A percentile compares a stretch with the other conserved stretches of the same genome.
phyloP scores from a whole-genome alignment of 768 basidiomycete genomes.

The Galerina marginata region DNA sequence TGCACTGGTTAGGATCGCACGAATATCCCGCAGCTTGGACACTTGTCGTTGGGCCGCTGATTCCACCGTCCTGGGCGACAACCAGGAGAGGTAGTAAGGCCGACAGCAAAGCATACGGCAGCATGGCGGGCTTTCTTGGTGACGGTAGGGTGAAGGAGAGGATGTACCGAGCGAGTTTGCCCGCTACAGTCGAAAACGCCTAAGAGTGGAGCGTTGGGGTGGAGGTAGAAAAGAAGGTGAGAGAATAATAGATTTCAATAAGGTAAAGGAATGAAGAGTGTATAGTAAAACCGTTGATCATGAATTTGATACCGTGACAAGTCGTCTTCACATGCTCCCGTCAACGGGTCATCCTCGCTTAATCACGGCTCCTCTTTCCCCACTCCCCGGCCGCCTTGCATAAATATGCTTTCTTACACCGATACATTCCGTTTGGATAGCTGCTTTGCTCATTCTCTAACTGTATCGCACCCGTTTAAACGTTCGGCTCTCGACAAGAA shows the following conservation, averaged over 20 bases:
- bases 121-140: slow-evolving; percentile 18
- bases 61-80: slow-evolving; percentile 55
- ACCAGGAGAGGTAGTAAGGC: slow-evolving; percentile 39
- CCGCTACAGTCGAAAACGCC: background rate
- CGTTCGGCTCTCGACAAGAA: too few species aligned
- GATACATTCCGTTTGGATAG: too few species aligned
- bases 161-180: background rate
- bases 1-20: slow-evolving; percentile 68
- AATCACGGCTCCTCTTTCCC: too few species aligned
- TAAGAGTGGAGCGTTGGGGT: slow-evolving; percentile 1
- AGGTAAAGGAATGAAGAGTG: background rate
- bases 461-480: too few species aligned
- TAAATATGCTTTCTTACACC: too few species aligned
- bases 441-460: too few species aligned
- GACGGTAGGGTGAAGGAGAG: background rate
- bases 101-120: slow-evolving; percentile 29
- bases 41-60: slow-evolving; percentile 60
- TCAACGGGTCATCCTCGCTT: background rate
- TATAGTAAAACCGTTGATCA: background rate
- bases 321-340: slow-evolving; percentile 9
- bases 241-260: background rate
- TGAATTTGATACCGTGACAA: slow-evolving; percentile 10
- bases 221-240: slow-evolving; percentile 11
- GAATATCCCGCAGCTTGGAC: slow-evolving; percentile 67
- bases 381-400: too few species aligned